Percentiles rank a stretch among this genome's conserved stretches.
Conservation (phyloP, 352 stramenopile species). For the Pythium graminicola region DNA sequence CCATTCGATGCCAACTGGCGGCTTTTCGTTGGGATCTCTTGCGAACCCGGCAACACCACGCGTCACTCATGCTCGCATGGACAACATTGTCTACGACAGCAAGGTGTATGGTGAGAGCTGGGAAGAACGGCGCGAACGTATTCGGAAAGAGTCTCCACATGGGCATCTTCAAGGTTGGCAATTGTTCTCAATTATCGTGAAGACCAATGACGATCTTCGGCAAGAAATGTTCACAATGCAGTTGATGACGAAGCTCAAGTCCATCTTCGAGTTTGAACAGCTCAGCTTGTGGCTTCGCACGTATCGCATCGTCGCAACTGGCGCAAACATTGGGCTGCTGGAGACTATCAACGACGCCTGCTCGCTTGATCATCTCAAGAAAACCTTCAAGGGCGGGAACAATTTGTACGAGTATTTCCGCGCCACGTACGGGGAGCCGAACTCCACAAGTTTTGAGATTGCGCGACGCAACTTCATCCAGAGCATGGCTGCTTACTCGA, state of each 20-base stretch:
- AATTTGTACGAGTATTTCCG: conserved; percentile 94
- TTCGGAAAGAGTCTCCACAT: conserved; percentile 49
- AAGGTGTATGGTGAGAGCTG: conserved; percentile 82
- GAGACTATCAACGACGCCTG: conserved; percentile 96
- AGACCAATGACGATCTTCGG: conserved; percentile 96
- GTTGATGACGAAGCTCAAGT: conserved; percentile 96
- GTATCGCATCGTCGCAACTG: conserved; percentile 97
- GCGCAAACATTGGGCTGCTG: conserved; percentile 94
- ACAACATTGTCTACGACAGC: conserved; percentile 74
- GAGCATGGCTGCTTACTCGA: conserved; percentile 96
- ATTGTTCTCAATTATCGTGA: conserved; percentile 93
- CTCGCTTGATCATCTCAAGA: conserved; percentile 97
- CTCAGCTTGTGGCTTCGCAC: conserved; percentile 94
- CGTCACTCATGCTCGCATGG: conserved; percentile 24
- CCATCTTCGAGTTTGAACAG: conserved; percentile 94
- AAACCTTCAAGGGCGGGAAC: conserved; percentile 92
- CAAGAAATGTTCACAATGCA: conserved; percentile 98
- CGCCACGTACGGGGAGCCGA: conserved; percentile 89
- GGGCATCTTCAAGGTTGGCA: conserved; percentile 54
- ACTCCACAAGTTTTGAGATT: conserved; percentile 83
- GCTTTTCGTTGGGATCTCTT: conserved; percentile 13
- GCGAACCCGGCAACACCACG: conserved; percentile 6
- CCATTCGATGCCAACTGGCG: conserved; percentile 13
- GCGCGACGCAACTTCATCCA: conserved; percentile 96
- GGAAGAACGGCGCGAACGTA: conserved; percentile 66